Base-by-base conservation (phyloP, 2,329 filamentous ascomycete genomes). In the Calonectria hawksworthii region DNA sequence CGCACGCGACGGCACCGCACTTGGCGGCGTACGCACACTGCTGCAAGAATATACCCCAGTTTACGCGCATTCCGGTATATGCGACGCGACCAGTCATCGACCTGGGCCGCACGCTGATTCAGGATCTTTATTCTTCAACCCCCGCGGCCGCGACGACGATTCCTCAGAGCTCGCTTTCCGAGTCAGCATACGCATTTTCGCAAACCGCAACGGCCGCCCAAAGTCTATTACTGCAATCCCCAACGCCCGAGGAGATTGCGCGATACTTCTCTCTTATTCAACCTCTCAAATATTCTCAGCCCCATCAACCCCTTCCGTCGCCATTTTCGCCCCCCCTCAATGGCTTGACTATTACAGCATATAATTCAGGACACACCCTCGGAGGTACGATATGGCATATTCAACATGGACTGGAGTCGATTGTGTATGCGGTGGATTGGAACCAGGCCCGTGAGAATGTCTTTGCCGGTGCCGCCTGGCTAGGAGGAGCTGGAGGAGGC, bases 351-450 rank as follows among this genome's bases (percentile, higher is more conserved):
- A 95, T 99, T 78, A 99, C 97, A 0, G 97, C 97, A 0, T 99
- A 99, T 87, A 98, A 98, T 85, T 96, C 97, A 10, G 97, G 97
- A 77, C 96, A 98, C 83, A 98, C 96, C 0, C 91, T 99, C 0
- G 97, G 97, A 84, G 97, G 97, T 71, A 99, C 97, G 30, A 98
- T 99, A 87, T 99, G 97, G 97, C 96, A 99, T 82, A 96, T 99
- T 77, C 96, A 99, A 82, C 96, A 99, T 87, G 96, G 96, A 0
- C 90, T 98, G 83, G 97, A 99, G 84, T 98, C 96, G 0, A 96
- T 99, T 52, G 96, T 99, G 1, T 99, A 99, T 81, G 96, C 97
- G 0, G 95, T 98, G 23, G 96, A 99, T 82, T 99, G 97, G 97
- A 98, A 98, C 80, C 96, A 98, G 85, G 95, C 94, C n/a, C 92